Evolutionary conservation across 768 basidiomycete genomes (phyloP).

Genomic region (Grammothele lineata): DNA sequence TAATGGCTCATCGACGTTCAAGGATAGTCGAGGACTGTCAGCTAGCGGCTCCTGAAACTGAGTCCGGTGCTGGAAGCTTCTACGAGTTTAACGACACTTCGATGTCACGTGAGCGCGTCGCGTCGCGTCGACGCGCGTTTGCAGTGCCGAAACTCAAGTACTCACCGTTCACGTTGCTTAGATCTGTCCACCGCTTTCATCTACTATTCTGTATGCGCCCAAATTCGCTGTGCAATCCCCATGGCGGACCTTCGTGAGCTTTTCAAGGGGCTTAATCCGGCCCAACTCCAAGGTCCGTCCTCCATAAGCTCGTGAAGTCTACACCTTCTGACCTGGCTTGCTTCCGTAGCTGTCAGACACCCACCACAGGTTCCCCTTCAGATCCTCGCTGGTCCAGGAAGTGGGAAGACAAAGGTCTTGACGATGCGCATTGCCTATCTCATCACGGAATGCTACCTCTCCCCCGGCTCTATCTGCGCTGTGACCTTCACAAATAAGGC

Average conservation of each 20-base stretch:
- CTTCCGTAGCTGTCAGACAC: slow-evolving; percentile 58
- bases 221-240: too few relatives aligned
- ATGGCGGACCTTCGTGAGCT: slow-evolving; percentile 8
- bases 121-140: slow-evolving; percentile 3
- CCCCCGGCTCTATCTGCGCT: slow-evolving; percentile 62
- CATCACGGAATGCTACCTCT: slow-evolving; percentile 46
- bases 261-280: slow-evolving; percentile 18
- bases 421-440: slow-evolving; percentile 68
- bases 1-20: too few relatives aligned
- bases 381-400: slow-evolving; percentile 78
- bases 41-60: too few relatives aligned
- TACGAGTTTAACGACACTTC: too few relatives aligned
- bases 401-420: slow-evolving; percentile 71
- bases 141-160: too few relatives aligned
- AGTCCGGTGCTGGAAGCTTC: too few relatives aligned
- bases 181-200: too few relatives aligned
- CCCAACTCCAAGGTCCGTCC: slow-evolving; percentile 33
- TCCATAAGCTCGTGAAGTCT: not conserved
- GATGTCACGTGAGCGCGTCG: slow-evolving; percentile 11
- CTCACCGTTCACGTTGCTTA: too few relatives aligned
- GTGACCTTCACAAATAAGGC: slow-evolving; percentile 92
- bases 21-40: too few relatives aligned
- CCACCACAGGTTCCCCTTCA: slow-evolving; percentile 62
- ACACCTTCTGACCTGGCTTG: not conserved
- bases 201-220: too few relatives aligned